Base-by-base conservation (phyloP, 257 asterid species). In the Oldenlandia corymbosa region DNA sequence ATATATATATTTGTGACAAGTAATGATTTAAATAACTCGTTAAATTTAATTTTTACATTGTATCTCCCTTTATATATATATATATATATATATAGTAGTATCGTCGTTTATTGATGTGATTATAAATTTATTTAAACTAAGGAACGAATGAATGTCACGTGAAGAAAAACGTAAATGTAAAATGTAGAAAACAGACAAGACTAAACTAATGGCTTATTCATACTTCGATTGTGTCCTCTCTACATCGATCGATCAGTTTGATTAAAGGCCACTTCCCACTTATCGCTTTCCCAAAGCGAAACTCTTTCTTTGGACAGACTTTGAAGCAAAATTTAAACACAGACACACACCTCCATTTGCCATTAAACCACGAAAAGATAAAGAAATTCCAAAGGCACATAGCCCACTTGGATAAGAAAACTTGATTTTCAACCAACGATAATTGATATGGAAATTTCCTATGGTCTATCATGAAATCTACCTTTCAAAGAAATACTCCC, bases 141-240 rank as follows among this genome's bases (percentile, higher is more conserved):
- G n/a, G n/a, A n/a, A n/a, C n/a, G n/a, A n/a, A n/a, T n/a, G n/a
- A n/a, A n/a, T n/a, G n/a, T n/a, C n/a, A n/a, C n/a, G n/a, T n/a
- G n/a, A n/a, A n/a, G n/a, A n/a, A n/a, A n/a, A n/a, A n/a, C n/a
- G n/a, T n/a, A n/a, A n/a, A n/a, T n/a, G n/a, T 7, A 60, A 62
- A 12, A 41, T 41, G 61, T 56, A 50, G 39, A 62, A 71, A 77
- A 71, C 23, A 73, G 78, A 75, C 84, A 77, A 24, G 83, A 79
- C 72, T 75, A 43, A 69, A 79, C 85, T 69, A 71, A 66, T 55
- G n/a, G 67, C 58, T 65, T 75, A 67, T 55, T 47, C 66, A 68
- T 11, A 50, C 47, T 54, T 56, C 8, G 30, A 46, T 47, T 13
- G 32, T 43, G 66, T 67, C 64, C 27, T 66, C 62, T 66, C 3